phyloP scores from a whole-genome alignment of 2,329 filamentous ascomycete genomes.

The Periconia macrospinosa region DNA sequence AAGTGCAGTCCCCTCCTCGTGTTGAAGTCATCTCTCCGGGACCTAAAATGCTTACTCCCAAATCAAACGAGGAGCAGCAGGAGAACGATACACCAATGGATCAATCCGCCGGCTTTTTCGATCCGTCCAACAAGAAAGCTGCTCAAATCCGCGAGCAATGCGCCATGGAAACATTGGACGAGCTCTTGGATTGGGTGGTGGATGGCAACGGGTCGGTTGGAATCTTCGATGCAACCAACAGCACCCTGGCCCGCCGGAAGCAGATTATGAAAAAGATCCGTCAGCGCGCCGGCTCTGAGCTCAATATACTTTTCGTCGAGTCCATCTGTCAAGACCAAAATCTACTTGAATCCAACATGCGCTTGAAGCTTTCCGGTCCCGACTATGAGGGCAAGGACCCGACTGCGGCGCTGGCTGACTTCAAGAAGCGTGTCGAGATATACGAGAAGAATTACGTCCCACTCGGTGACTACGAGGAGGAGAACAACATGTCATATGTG shows the following conservation, averaged over 20 bases:
- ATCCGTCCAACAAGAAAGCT: constrained; percentile 82
- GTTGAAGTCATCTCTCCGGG: constrained; percentile 41
- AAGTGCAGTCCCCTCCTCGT: constrained; percentile 16
- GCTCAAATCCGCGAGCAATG: constrained; percentile 86
- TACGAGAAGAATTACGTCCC: constrained; percentile 95
- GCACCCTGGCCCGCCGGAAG: constrained; percentile 82
- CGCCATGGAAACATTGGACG: constrained; percentile 88
- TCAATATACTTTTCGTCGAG: constrained; percentile 94
- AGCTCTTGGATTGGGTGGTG: constrained; percentile 87
- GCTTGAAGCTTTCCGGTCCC: constrained; percentile 89
- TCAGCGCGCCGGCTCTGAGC: constrained; percentile 75
- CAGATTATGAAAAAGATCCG: constrained; percentile 83
- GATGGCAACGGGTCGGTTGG: constrained; percentile 82
- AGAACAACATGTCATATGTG: constrained; percentile 89
- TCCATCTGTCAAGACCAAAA: constrained; percentile 85
- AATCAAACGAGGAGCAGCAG: constrained; percentile 32
- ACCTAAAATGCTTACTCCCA: constrained; percentile 23
- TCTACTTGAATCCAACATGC: constrained; percentile 93
- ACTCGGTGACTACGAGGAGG: constrained; percentile 87
- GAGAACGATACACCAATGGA: constrained; percentile 63
- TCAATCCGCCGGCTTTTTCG: constrained; percentile 91
- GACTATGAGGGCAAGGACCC: constrained; percentile 97
- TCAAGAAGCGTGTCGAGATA: constrained; percentile 86
- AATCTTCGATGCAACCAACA: constrained; percentile 97
- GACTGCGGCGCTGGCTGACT: constrained; percentile 79